Conservation (phyloP, 169 alveolate genomes). For the Eimeria acervulina region DNA sequence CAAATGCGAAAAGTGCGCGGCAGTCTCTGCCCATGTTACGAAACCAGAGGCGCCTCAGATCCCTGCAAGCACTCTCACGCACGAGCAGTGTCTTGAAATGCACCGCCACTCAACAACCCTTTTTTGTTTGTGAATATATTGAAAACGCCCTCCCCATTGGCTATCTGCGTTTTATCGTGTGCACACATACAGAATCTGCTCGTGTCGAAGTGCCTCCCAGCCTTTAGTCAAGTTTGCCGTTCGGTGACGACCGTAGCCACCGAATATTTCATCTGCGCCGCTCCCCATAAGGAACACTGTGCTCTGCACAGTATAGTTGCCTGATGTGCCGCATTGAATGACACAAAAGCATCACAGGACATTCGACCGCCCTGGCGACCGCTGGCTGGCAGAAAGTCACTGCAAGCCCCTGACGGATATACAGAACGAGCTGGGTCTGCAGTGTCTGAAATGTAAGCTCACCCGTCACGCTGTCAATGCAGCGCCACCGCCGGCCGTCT, state of each 20-base stretch:
- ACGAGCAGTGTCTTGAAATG: neutral
- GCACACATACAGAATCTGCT: constrained; percentile 72
- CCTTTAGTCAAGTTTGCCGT: constrained; percentile 77
- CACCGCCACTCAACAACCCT: neutral
- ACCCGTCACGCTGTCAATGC: constrained; percentile 55
- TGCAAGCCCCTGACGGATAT: neutral
- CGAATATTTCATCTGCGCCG: constrained; percentile 86
- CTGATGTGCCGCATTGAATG: neutral
- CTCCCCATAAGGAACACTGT: constrained; percentile 82
- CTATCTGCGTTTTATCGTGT: neutral
- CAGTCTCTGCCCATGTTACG: constrained; percentile 83
- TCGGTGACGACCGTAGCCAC: constrained; percentile 85
- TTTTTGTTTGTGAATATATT: neutral
- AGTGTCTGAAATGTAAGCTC: neutral
- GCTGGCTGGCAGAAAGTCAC: neutral
- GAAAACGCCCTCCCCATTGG: neutral
- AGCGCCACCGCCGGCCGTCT: neutral
- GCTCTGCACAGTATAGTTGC: constrained; percentile 60
- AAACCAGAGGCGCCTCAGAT: constrained; percentile 78
- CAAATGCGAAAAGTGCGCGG: constrained; percentile 60
- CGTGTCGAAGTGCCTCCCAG: constrained; percentile 77
- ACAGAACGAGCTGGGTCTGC: neutral
- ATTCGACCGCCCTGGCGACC: neutral
- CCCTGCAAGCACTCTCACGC: constrained; percentile 62
- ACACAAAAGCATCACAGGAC: neutral